Conservation (phyloP, 2,329 filamentous ascomycete species). For the Hypoxylon sp. region DNA sequence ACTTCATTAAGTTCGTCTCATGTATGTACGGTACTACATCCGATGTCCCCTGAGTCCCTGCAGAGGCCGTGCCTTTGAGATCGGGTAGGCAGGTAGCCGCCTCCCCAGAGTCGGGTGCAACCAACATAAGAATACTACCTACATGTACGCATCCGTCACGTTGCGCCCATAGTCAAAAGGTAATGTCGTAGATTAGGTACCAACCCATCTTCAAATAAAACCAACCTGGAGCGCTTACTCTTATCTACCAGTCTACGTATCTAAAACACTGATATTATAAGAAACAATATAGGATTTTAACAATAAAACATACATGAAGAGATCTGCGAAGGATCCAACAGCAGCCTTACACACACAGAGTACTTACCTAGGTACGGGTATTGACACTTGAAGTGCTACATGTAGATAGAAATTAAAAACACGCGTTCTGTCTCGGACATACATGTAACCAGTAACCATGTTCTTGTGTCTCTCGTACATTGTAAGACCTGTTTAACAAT, state of each 20-base stretch:
- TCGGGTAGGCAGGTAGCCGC: slow-evolving; percentile 38
- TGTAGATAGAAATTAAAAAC: slow-evolving; percentile 7
- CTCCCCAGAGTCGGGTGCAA: slow-evolving; percentile 16
- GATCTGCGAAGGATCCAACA: background rate
- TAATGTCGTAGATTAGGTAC: slow-evolving; percentile 24
- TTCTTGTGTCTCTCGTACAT: slow-evolving; percentile 18
- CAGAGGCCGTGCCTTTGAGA: slow-evolving; percentile 10
- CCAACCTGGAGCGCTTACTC: background rate
- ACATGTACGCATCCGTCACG: slow-evolving; percentile 18
- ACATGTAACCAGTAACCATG: slow-evolving; percentile 3
- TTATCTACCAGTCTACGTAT: too few relatives aligned
- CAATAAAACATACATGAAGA: background rate
- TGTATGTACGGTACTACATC: slow-evolving; percentile 2
- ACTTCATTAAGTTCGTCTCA: slow-evolving; percentile 8
- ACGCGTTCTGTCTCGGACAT: slow-evolving; percentile 26
- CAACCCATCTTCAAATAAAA: background rate
- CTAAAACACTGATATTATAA: background rate
- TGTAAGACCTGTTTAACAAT: slow-evolving; percentile 25
- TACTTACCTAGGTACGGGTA: background rate
- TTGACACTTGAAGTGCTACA: background rate
- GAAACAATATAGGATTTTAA: background rate
- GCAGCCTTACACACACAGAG: background rate
- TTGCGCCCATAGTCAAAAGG: slow-evolving; percentile 25
- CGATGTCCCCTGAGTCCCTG: slow-evolving; percentile 6
- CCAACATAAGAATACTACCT: background rate